These are phyloP conservation scores for Trichosporon asahii DNA, from an alignment of 1,284 basidiomycete species.

Conservation along the genomic window DNA sequence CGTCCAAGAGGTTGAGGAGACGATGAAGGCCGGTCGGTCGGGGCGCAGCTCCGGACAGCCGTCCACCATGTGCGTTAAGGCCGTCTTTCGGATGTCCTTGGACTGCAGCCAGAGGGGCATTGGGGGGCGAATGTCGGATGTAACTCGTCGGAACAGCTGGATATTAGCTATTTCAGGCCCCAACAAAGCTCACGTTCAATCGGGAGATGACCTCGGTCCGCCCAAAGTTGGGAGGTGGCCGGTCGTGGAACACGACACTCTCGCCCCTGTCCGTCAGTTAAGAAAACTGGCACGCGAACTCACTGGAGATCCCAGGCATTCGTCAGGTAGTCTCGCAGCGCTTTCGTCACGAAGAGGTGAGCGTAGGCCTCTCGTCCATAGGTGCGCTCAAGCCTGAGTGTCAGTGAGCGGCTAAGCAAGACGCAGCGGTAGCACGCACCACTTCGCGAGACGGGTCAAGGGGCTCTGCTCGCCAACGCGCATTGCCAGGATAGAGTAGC, in stretches of 20 bases:
- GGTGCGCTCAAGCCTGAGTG: constrained; percentile 67
- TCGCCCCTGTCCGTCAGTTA: constrained; percentile 59
- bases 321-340: constrained; percentile 71
- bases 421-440: constrained; percentile 53
- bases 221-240: constrained; percentile 78
- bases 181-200: constrained; percentile 56
- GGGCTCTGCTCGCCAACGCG: constrained; percentile 66
- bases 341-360: constrained; percentile 89
- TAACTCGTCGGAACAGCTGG: constrained; percentile 61
- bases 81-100: constrained; percentile 39
- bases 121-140: constrained; percentile 33
- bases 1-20: constrained; percentile 96
- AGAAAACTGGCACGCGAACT: constrained; percentile 46
- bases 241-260: constrained; percentile 77
- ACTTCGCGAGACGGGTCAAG: constrained; percentile 70
- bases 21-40: constrained; percentile 78
- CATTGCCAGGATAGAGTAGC: constrained; percentile 86
- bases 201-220: constrained; percentile 64
- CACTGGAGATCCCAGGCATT: constrained; percentile 74
- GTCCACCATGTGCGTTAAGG: constrained; percentile 29
- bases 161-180: constrained; percentile 18
- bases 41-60: constrained; percentile 52
- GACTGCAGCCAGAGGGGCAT: constrained; percentile 38
- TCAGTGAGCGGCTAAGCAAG: background rate
- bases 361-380: constrained; percentile 79